Evolutionary conservation across 176 grass and related monocot species (phyloP).

Genomic region (Lolium perenne): DNA sequence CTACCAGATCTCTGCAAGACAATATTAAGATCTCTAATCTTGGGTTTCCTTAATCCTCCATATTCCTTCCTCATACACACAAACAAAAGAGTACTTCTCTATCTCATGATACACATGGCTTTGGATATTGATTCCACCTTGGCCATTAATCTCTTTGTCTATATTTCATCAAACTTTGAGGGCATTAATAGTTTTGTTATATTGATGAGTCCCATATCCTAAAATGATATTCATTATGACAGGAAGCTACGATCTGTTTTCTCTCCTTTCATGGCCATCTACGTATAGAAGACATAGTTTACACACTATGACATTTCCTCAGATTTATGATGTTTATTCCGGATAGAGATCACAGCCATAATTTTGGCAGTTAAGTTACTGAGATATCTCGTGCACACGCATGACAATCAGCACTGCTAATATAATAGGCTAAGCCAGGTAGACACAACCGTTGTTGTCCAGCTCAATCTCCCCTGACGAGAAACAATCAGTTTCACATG

Average conservation of each 20-base stretch:
- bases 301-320: background rate
- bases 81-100: no score
- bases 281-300: background rate
- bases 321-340: background rate
- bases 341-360: slow-evolving; percentile 3
- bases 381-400: background rate
- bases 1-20: no score
- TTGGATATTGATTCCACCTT: no score
- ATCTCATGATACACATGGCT: no score
- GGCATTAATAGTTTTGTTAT: no score
- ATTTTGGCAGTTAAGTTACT: background rate
- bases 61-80: no score
- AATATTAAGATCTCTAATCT: no score
- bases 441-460: slow-evolving; percentile 32
- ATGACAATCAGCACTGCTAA: background rate
- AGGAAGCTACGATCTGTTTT: background rate
- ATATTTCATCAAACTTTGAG: background rate
- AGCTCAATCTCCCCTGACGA: slow-evolving; percentile 14
- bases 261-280: background rate
- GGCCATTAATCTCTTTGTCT: no score
- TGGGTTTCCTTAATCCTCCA: no score
- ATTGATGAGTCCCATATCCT: no score
- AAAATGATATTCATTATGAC: background rate
- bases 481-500: slow-evolving; percentile 55
- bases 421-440: background rate